Evolutionary conservation across 148 eudicot species (phyloP).

Genomic region (Camellia granthamiana): DNA sequence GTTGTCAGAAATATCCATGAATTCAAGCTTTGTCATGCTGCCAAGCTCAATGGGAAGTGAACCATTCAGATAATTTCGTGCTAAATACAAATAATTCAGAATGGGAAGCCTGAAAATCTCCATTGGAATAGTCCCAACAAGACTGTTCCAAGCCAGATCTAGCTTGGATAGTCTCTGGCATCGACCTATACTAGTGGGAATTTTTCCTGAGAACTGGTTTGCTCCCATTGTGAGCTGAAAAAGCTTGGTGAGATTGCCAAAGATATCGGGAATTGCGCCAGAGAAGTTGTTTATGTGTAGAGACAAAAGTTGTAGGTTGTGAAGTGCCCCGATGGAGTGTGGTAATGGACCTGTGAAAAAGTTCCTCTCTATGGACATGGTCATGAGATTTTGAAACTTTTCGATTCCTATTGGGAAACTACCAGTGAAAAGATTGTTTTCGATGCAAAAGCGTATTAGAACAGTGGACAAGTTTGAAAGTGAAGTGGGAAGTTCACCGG

Average conservation of each 20-base stretch:
- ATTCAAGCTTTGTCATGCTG: constrained; percentile 10
- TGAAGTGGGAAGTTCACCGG: constrained; percentile 17
- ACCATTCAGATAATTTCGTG: constrained; percentile 4
- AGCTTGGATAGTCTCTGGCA: constrained; percentile 9
- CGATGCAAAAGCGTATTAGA: background rate
- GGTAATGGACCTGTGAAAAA: constrained; percentile 6
- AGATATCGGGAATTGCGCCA: constrained; percentile 9
- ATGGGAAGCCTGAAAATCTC: constrained; percentile 7
- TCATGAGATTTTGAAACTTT: constrained; percentile 2
- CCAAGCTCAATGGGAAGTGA: constrained; percentile 3
- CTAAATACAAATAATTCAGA: background rate
- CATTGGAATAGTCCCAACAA: background rate
- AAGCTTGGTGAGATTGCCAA: constrained; percentile 9
- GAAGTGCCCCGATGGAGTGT: constrained; percentile 2
- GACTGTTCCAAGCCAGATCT: background rate
- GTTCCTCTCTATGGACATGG: background rate
- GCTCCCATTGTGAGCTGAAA: constrained; percentile 6
- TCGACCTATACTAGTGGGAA: constrained; percentile 14
- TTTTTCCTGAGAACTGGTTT: constrained; percentile 9
- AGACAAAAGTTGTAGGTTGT: background rate
- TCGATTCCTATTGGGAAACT: constrained; percentile 13
- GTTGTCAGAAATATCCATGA: constrained; percentile 13
- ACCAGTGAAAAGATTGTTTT: constrained; percentile 7
- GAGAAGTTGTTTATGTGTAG: constrained; percentile 12
- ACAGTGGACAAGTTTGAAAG: constrained; percentile 5